These are phyloP conservation scores for Backusella westeae DNA, from an alignment of 192 early-diverging fungal genomes.

Conservation along the genomic window DNA sequence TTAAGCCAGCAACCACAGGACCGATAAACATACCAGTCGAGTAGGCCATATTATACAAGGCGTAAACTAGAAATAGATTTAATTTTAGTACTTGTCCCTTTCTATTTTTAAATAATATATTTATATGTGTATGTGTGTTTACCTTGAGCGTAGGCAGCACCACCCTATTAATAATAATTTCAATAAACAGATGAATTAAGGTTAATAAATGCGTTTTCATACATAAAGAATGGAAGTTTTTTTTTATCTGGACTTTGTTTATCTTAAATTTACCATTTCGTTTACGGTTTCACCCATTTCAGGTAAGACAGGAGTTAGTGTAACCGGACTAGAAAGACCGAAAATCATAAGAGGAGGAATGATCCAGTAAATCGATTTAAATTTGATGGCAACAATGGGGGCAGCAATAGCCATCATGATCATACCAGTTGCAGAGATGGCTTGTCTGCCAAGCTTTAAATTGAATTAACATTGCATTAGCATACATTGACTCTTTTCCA, in stretches of 20 bases:
- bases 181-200: neutral
- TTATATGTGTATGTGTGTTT: neutral
- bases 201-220: neutral
- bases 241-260: slow-evolving; percentile 8
- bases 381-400: slow-evolving; percentile 42
- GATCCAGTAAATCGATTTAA: slow-evolving; percentile 32
- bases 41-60: slow-evolving; percentile 75
- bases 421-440: slow-evolving; percentile 45
- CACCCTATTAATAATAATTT: slow-evolving; percentile 17
- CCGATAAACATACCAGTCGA: slow-evolving; percentile 74
- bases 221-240: neutral
- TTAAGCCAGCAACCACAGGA: slow-evolving; percentile 59
- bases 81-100: neutral
- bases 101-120: neutral
- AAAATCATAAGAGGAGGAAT: slow-evolving; percentile 50
- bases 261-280: slow-evolving; percentile 53
- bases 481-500: neutral
- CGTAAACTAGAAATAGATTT: slow-evolving; percentile 46
- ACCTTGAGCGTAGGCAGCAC: slow-evolving; percentile 38
- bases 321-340: slow-evolving; percentile 51
- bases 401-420: slow-evolving; percentile 43
- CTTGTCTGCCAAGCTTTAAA: slow-evolving; percentile 41
- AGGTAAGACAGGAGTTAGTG: slow-evolving; percentile 63
- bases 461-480: neutral
- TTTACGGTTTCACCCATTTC: slow-evolving; percentile 67